phyloP scores from a whole-genome alignment of 2,329 filamentous ascomycete genomes.

The Cordyceps cicadae region DNA sequence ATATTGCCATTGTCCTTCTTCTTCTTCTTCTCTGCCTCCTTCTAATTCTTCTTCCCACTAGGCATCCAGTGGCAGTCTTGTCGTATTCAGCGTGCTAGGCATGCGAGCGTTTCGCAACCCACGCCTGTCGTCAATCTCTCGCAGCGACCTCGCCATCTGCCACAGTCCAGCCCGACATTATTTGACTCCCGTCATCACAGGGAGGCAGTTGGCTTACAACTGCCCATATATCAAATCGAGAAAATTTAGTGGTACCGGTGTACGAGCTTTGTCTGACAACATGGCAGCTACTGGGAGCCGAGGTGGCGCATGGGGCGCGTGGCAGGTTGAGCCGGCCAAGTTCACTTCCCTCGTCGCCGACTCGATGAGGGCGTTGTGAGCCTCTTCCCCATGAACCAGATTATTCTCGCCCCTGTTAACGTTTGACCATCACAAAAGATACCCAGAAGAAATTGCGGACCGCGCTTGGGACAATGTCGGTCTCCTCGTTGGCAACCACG shows the following conservation, averaged over 20 bases:
- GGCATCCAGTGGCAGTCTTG: no score
- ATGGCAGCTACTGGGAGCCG: conserved; percentile 16
- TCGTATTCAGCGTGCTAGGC: background rate
- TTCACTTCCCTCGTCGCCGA: conserved; percentile 58
- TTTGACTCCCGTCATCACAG: background rate
- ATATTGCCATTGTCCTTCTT: background rate
- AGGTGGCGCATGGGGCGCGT: conserved; percentile 29
- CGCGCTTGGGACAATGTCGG: conserved; percentile 96
- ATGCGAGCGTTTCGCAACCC: background rate
- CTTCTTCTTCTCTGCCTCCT: background rate
- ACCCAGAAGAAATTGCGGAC: conserved; percentile 83
- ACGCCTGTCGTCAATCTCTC: background rate
- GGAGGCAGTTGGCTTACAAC: background rate
- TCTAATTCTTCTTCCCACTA: background rate
- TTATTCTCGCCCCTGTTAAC: background rate
- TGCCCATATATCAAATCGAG: background rate
- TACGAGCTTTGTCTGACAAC: background rate
- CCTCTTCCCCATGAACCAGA: conserved; percentile 12
- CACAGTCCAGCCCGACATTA: background rate
- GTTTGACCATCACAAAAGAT: conserved; percentile 41
- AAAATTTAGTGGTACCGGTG: background rate
- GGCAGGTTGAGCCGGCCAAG: conserved; percentile 29
- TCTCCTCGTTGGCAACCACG: conserved; percentile 50
- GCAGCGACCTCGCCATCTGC: background rate
- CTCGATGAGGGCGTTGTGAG: conserved; percentile 73